Percentiles rank a stretch among this genome's conserved stretches.
Conservation (phyloP, 257 asterid genomes). For the Solanum boliviense region DNA sequence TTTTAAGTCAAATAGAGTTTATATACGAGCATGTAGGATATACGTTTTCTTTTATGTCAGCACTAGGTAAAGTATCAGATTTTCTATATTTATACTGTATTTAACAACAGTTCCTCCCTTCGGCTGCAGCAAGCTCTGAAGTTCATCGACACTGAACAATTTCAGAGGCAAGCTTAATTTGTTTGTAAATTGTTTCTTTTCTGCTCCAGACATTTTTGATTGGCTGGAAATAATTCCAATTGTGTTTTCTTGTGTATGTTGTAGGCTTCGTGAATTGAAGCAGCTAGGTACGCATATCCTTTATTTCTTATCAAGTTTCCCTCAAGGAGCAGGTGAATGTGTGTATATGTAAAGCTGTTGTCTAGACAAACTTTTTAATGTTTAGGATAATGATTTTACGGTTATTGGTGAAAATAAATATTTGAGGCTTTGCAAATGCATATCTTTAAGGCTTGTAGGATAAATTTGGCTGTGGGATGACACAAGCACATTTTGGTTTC, state of each 20-base stretch:
- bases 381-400: background rate
- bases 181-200: background rate
- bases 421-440: background rate
- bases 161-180: conserved; percentile 56
- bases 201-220: background rate
- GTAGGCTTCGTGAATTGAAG: conserved; percentile 94
- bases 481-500: background rate
- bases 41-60: background rate
- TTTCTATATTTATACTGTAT: background rate
- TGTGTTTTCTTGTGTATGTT: conserved; percentile 8
- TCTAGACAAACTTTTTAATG: background rate
- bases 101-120: background rate
- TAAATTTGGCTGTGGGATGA: background rate
- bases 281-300: conserved; percentile 52
- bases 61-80: background rate
- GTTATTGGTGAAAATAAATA: background rate
- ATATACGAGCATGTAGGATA: background rate
- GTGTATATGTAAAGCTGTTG: background rate
- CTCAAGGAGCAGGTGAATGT: background rate
- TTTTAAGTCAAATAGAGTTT: background rate
- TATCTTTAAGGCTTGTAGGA: background rate
- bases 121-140: conserved; percentile 63
- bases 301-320: background rate
- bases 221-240: background rate
- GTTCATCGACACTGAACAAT: conserved; percentile 83